These are phyloP conservation scores for Hypoxylon lienhwacheense DNA, from an alignment of 495 filamentous ascomycete species.

Conservation along the genomic window DNA sequence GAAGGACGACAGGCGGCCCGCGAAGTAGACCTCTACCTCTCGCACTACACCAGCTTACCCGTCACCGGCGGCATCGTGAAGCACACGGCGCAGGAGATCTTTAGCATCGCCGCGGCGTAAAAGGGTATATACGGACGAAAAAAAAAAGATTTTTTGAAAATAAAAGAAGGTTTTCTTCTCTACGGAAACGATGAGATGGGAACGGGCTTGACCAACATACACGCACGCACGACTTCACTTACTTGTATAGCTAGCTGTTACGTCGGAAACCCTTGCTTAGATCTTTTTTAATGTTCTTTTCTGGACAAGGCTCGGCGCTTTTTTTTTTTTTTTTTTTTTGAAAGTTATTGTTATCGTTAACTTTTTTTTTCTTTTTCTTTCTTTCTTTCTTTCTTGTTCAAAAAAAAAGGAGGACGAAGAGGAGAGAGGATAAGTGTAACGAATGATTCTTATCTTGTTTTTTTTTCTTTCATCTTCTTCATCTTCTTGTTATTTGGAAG, in stretches of 20 bases:
- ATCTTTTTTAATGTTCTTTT: too few species aligned
- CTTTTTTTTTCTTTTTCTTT: too few species aligned
- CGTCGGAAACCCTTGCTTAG: conserved; percentile 24
- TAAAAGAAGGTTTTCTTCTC: not conserved
- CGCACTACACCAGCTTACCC: conserved; percentile 77
- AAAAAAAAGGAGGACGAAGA: too few species aligned
- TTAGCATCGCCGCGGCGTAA: conserved; percentile 39
- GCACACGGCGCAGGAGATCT: conserved; percentile 70
- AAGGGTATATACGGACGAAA: not conserved
- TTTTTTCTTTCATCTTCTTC: too few species aligned
- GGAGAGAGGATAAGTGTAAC: too few species aligned
- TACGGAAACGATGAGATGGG: too few species aligned
- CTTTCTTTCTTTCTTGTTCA: too few species aligned
- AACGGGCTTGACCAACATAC: too few species aligned
- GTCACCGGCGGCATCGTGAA: conserved; percentile 95
- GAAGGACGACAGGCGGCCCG: conserved; percentile 93
- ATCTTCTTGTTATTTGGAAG: too few species aligned
- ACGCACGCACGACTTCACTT: not conserved
- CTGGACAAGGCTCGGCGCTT: conserved; percentile 28
- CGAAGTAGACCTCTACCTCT: conserved; percentile 90
- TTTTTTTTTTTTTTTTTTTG: too few species aligned
- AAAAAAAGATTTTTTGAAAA: conserved; percentile 2
- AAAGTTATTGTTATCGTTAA: too few species aligned
- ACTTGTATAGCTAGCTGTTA: conserved; percentile 25
- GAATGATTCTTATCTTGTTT: too few species aligned